Evolutionary conservation across 768 basidiomycete species (phyloP).

Genomic region (Wakefieldia striispora): DNA sequence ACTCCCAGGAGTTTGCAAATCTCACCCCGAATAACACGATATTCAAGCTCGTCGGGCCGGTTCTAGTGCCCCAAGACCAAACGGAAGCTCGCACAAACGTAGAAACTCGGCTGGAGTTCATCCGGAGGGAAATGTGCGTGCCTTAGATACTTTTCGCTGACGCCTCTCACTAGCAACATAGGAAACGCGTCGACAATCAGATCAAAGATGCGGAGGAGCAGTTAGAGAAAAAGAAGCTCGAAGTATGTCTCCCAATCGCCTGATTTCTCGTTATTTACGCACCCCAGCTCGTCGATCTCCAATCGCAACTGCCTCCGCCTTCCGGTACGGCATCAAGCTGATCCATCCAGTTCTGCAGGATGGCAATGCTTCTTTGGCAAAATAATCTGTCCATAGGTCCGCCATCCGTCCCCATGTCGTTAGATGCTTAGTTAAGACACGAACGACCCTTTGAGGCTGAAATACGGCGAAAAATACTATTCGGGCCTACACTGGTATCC

Average conservation of each 20-base stretch:
- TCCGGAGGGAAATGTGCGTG: slow-evolving; percentile 79
- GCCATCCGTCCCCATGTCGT: too few species aligned
- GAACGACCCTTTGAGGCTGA: too few species aligned
- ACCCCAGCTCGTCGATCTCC: slow-evolving; percentile 62
- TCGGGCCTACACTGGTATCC: too few species aligned
- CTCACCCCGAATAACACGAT: slow-evolving; percentile 75
- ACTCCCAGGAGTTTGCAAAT: slow-evolving; percentile 71
- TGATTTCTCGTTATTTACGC: slow-evolving; percentile 13
- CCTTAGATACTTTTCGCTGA: neutral
- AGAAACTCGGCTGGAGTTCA: slow-evolving; percentile 87
- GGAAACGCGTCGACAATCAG: slow-evolving; percentile 78
- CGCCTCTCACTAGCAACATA: slow-evolving; percentile 26
- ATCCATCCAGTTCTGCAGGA: neutral
- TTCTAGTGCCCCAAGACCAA: slow-evolving; percentile 87
- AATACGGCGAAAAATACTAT: too few species aligned
- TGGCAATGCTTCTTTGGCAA: neutral
- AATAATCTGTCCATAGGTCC: neutral
- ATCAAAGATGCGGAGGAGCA: slow-evolving; percentile 76
- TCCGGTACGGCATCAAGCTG: slow-evolving; percentile 16
- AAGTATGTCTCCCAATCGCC: slow-evolving; percentile 45
- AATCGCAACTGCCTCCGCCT: slow-evolving; percentile 50
- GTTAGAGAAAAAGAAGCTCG: slow-evolving; percentile 77
- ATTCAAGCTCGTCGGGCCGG: slow-evolving; percentile 90
- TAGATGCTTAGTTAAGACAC: too few species aligned
- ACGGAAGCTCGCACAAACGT: slow-evolving; percentile 85